Evolutionary conservation across 2,329 filamentous ascomycete species (phyloP).

Genomic region (Talaromyces funiculosus): DNA sequence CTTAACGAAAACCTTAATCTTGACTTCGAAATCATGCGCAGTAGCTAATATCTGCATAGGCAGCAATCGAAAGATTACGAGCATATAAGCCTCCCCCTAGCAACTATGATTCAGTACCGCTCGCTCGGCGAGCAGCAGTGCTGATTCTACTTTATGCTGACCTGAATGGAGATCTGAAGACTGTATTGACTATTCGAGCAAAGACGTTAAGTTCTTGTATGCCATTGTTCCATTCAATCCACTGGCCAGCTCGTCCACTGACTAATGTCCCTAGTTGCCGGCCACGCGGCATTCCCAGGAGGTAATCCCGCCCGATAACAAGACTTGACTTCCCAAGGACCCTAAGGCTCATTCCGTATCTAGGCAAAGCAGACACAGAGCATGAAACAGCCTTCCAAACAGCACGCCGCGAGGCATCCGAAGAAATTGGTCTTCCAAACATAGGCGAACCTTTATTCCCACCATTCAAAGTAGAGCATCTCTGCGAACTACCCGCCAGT

Average conservation of each 20-base stretch:
- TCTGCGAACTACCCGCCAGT: constrained; percentile 75
- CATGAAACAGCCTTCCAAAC: constrained; percentile 65
- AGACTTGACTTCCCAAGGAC: background rate
- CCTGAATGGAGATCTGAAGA: constrained; percentile 66
- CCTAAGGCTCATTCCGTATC: background rate
- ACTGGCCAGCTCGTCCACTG: background rate
- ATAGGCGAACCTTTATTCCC: constrained; percentile 65
- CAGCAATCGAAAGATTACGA: constrained; percentile 52
- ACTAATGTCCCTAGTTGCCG: constrained; percentile 50
- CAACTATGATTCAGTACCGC: constrained; percentile 51
- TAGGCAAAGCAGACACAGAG: constrained; percentile 52
- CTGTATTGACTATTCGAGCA: constrained; percentile 58
- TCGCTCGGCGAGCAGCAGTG: constrained; percentile 72
- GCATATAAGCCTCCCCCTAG: constrained; percentile 53
- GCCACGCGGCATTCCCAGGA: constrained; percentile 80
- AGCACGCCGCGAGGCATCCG: constrained; percentile 80
- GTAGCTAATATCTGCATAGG: constrained; percentile 22
- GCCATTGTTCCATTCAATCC: constrained; percentile 4
- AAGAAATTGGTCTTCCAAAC: constrained; percentile 82
- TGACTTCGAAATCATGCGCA: background rate
- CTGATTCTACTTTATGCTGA: constrained; percentile 85
- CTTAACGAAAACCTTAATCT: background rate
- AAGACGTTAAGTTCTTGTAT: constrained; percentile 54
- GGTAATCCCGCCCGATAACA: constrained; percentile 44
- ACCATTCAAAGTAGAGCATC: constrained; percentile 78